Evolutionary conservation across 225 moss, liverwort and hornwort species (phyloP), one percentile per base, ranked within the genome.

Genomic region (Pseudisothecium myosuroides): DNA sequence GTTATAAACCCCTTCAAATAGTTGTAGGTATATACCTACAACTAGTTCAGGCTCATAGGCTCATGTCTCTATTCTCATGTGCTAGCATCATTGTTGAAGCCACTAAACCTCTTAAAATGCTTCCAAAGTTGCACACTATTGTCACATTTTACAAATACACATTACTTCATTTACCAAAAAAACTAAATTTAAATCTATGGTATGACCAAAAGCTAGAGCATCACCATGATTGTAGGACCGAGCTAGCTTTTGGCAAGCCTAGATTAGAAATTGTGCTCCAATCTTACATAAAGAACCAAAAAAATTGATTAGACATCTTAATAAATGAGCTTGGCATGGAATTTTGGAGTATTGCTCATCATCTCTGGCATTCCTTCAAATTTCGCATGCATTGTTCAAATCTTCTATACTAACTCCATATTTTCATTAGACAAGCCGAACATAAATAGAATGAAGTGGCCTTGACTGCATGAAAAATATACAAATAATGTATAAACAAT

Each of bases 401-500:
- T 72, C 9, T 28, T 27, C 9, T 28, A 43, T 68, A n/a, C n/a
- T n/a, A n/a, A 68, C 1, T 69, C 4, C 0, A 4, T 43, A 43
- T n/a, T 72, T 26, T 26, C 9, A 72, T 43, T 27, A 1, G 5
- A 27, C 5, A 43, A 72, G 2, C 5, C 2, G 3, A 43, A 28
- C 1, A 72, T 17, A 10, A 43, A 43, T 43, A 43, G 5, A 43
- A 9, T 27, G 10, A 28, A 29, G 5, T 73, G 3, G 29, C 18
- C 18, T 47, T 28, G 2, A 73, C 5, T 22, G 28, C 1, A 10
- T 43, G 9, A 73, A 69, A 28, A 73, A 27, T 43, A 28, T 7
- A 5, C 0, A 1, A 29, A 29, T 29, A 29, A 4, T 47, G 1
- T 74, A 74, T 4, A 45, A 28, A 6, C 0, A 74, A 0, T 73